Conservation (phyloP, 148 eudicot genomes). For the Chenopodium formosanum region DNA sequence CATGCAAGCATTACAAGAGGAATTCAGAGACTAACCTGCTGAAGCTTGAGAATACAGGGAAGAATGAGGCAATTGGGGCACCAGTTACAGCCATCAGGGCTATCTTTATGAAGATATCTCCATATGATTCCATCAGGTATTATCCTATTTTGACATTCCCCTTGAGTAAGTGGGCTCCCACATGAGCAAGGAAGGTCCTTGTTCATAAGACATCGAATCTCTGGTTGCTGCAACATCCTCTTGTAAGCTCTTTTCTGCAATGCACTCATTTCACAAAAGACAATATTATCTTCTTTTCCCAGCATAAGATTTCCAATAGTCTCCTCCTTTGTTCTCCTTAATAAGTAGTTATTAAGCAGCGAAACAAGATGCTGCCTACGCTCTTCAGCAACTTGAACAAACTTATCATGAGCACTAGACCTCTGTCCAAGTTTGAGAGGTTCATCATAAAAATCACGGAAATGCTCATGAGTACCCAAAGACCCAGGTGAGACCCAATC, state of each 20-base stretch:
- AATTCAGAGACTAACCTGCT: slow-evolving; percentile 58
- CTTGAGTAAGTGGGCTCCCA: slow-evolving; percentile 94
- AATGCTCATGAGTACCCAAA: slow-evolving; percentile 91
- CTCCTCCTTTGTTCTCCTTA: slow-evolving; percentile 96
- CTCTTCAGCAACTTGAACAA: slow-evolving; percentile 76
- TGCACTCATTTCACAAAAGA: slow-evolving; percentile 94
- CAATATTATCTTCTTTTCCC: slow-evolving; percentile 99
- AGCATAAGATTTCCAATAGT: slow-evolving; percentile 94
- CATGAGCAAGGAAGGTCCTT: slow-evolving; percentile 92
- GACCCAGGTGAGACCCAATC: slow-evolving; percentile 91
- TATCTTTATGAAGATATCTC: slow-evolving; percentile 86
- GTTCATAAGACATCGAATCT: slow-evolving; percentile 77
- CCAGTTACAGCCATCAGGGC: slow-evolving; percentile 85
- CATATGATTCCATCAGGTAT: slow-evolving; percentile 80
- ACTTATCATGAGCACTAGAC: slow-evolving; percentile 75
- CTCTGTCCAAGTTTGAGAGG: slow-evolving; percentile 97
- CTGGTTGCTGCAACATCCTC: slow-evolving; percentile 82
- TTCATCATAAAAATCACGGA: slow-evolving; percentile 88
- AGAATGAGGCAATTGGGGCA: slow-evolving; percentile 94
- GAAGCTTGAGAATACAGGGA: slow-evolving; percentile 92
- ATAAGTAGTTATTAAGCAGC: slow-evolving; percentile 62
- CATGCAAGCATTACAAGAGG: background rate
- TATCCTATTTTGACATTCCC: slow-evolving; percentile 80
- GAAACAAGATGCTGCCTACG: slow-evolving; percentile 80
- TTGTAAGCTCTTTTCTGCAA: slow-evolving; percentile 82